Evolutionary conservation across 495 filamentous ascomycete species (phyloP).

Genomic region (Penicillium turbatum): DNA sequence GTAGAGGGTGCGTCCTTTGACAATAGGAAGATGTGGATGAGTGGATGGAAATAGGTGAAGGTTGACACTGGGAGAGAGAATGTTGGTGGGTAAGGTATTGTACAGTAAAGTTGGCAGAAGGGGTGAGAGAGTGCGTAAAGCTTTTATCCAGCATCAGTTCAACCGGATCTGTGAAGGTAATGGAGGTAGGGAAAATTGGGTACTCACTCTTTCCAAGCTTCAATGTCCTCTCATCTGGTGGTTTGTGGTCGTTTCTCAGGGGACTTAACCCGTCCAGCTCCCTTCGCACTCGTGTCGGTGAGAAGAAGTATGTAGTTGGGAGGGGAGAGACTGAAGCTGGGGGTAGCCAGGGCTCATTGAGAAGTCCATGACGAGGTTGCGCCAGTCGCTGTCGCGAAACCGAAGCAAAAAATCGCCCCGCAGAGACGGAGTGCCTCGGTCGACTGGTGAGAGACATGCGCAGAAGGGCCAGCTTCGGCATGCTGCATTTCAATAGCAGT

Average conservation of each 20-base stretch:
- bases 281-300: constrained; percentile 14
- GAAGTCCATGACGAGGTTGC: constrained; percentile 30
- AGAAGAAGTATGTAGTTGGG: constrained; percentile 28
- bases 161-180: background rate
- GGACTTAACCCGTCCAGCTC: constrained; percentile 15
- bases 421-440: constrained; percentile 3
- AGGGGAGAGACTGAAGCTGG: constrained; percentile 16
- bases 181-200: background rate
- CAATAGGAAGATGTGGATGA: constrained; percentile 89
- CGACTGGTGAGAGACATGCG: constrained; percentile 10
- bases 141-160: constrained; percentile 38
- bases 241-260: constrained; percentile 35
- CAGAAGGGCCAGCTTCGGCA: constrained; percentile 33
- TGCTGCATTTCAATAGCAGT: constrained; percentile 18
- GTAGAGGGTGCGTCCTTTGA: constrained; percentile 85
- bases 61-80: constrained; percentile 85
- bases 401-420: constrained; percentile 25
- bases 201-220: constrained; percentile 84
- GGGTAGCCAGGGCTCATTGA: constrained; percentile 29
- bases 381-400: constrained; percentile 26
- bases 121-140: constrained; percentile 79
- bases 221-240: constrained; percentile 72
- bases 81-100: constrained; percentile 72
- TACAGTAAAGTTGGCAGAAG: constrained; percentile 82
- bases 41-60: constrained; percentile 95